phyloP scores from a whole-genome alignment of 768 basidiomycete genomes.

The Harrya chromipes region DNA sequence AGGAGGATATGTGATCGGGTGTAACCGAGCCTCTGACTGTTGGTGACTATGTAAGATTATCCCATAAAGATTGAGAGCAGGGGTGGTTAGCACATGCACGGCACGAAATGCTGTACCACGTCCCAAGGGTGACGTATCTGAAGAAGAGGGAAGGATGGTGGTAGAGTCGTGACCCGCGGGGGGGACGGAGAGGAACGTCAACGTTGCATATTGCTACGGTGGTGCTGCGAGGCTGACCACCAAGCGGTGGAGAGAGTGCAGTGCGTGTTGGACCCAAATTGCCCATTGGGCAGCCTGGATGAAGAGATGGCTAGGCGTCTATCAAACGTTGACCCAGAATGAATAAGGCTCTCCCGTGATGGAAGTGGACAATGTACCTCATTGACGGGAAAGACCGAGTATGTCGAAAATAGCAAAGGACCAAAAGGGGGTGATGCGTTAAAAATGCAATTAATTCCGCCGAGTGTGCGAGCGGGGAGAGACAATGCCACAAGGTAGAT shows the following conservation, averaged over 20 bases:
- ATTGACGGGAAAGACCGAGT: constrained; percentile 29
- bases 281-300: constrained; percentile 8
- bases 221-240: neutral
- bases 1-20: constrained; percentile 25
- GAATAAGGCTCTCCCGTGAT: constrained; percentile 15
- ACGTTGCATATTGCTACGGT: neutral
- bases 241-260: neutral
- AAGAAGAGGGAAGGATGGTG: constrained; percentile 8
- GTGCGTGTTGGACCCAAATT: constrained; percentile 5
- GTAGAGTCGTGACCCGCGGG: constrained; percentile 14
- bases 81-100: constrained; percentile 15
- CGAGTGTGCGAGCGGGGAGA: constrained; percentile 27
- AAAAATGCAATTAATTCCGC: constrained; percentile 31
- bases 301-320: constrained; percentile 9
- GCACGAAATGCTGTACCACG: constrained; percentile 18
- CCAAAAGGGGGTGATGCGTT: constrained; percentile 46
- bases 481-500: constrained; percentile 39
- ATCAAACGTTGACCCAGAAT: constrained; percentile 19
- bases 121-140: constrained; percentile 23
- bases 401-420: constrained; percentile 36
- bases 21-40: constrained; percentile 15
- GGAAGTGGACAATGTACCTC: constrained; percentile 33
- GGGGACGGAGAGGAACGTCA: neutral
- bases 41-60: constrained; percentile 12
- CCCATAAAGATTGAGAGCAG: constrained; percentile 13